These are phyloP conservation scores for Galerina sulciceps DNA, from an alignment of 768 basidiomycete species.

Conservation along the genomic window DNA sequence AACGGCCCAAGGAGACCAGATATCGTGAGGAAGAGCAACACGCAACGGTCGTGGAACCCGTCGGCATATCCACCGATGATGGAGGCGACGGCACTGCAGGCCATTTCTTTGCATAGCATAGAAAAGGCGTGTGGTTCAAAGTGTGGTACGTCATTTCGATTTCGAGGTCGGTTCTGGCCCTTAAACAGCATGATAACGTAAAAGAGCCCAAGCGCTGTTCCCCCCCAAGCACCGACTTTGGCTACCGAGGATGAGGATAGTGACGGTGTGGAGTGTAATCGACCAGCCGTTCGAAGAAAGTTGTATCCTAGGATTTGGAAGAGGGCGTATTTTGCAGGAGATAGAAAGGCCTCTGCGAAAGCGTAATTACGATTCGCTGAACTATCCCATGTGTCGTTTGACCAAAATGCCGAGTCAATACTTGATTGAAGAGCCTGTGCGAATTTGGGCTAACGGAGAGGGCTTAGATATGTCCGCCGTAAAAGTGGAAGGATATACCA, in stretches of 20 bases:
- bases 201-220: slow-evolving; percentile 24
- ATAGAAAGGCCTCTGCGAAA: slow-evolving; percentile 26
- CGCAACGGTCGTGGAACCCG: slow-evolving; percentile 11
- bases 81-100: slow-evolving; percentile 26
- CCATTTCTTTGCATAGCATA: slow-evolving; percentile 25
- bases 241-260: slow-evolving; percentile 11
- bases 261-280: slow-evolving; percentile 2
- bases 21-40: slow-evolving; percentile 6
- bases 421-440: slow-evolving; percentile 10
- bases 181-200: slow-evolving; percentile 21
- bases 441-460: background rate
- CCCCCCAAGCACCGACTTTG: slow-evolving; percentile 29
- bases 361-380: slow-evolving; percentile 5
- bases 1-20: slow-evolving; percentile 27
- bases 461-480: too few relatives aligned
- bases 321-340: slow-evolving; percentile 34
- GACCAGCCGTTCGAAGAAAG: slow-evolving; percentile 15
- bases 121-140: slow-evolving; percentile 1
- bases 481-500: too few relatives aligned
- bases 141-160: background rate
- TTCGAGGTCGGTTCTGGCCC: background rate
- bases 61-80: slow-evolving; percentile 18
- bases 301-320: slow-evolving; percentile 28
- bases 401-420: slow-evolving; percentile 1
- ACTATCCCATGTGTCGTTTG: background rate